Base-by-base conservation (phyloP, 192 early-diverging fungal genomes). In the Kappamyces sp. region DNA sequence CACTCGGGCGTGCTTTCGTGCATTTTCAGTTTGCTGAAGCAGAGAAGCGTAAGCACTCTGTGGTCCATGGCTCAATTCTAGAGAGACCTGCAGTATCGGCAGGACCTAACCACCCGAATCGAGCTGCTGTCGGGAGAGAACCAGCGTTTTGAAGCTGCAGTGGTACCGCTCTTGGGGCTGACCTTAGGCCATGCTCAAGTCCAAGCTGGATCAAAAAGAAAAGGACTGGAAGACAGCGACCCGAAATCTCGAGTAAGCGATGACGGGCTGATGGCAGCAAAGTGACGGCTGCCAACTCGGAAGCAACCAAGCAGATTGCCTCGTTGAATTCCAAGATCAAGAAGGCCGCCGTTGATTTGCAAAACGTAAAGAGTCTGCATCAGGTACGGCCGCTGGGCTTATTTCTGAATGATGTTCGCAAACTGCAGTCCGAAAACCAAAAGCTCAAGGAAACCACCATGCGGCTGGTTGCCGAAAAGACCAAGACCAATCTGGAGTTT, bases 21-120 rank as follows among this genome's bases (percentile, higher is more conserved):
- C 4, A 52, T 52, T 12, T 52, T 52, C 15, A 38, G 36, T 14
- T 29, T 52, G 9, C 15, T 52, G 14, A 52, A 52, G 29, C 22
- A 38, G 4, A 34, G 40, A 14, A 9, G 14, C 22, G 22, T 22
- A 22, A 22, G 22, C 22, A 22, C 22, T 22, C 22, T 22, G 22
- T 22, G 42, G 42, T 14, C 8, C 42, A 11, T 43, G 42, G 14
- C 8, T 11, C 14, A 14, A 43, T 43, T 43, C 9, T 39, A 52
- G 1, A 52, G 40, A 52, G 50, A 52, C 12, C 50, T 38, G 22
- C 50, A 38, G 4, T 52, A 31, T 39, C 50, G 50, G 36, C 11
- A 52, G n/a, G 50, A 52, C n/a, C 50, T 38, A 52, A 52, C 50
- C 4, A 39, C 36, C 36, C 7, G 50, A n/a, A 52, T 52, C 4